Percentiles rank a stretch among this genome's conserved stretches.
phyloP scores from a whole-genome alignment of 75 land plant genomes.

The Gnetum montanum region DNA sequence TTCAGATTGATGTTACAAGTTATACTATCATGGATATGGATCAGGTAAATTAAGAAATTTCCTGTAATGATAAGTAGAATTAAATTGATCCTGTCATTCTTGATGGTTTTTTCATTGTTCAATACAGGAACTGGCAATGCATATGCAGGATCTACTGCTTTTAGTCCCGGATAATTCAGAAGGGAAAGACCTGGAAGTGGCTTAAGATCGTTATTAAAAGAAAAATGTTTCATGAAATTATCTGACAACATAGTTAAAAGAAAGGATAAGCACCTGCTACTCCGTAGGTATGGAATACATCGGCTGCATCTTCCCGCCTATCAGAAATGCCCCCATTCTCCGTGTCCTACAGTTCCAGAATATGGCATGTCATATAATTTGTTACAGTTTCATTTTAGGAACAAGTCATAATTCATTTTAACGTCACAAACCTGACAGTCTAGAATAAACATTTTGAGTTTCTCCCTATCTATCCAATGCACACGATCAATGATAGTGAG shows the following conservation, averaged over 20 bases:
- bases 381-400: slow-evolving; percentile 2
- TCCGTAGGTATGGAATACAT: slow-evolving; percentile 92
- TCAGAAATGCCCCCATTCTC: slow-evolving; percentile 94
- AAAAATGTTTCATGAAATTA: no score
- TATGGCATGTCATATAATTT: no score
- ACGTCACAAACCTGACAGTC: slow-evolving; percentile 97
- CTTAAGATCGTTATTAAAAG: no score
- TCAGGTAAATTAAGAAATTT: no score
- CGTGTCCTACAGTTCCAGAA: slow-evolving; percentile 42
- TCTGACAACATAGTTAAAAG: no score
- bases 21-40: no score
- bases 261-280: slow-evolving; percentile 82
- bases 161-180: slow-evolving; percentile 76
- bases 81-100: no score
- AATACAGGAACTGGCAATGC: slow-evolving; percentile 90
- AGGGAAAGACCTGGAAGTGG: slow-evolving; percentile 88
- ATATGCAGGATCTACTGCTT: slow-evolving; percentile 84
- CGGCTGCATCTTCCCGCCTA: slow-evolving; percentile 96
- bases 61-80: no score
- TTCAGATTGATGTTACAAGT: no score
- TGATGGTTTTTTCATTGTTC: slow-evolving; percentile 15
- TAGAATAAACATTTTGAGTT: slow-evolving; percentile 69
- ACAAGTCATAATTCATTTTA: no score
- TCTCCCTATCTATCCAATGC: slow-evolving; percentile 90
- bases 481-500: slow-evolving; percentile 84